phyloP scores from a whole-genome alignment of 108 stramenopile genomes.

The Cyclotella choctawhatcheeana region DNA sequence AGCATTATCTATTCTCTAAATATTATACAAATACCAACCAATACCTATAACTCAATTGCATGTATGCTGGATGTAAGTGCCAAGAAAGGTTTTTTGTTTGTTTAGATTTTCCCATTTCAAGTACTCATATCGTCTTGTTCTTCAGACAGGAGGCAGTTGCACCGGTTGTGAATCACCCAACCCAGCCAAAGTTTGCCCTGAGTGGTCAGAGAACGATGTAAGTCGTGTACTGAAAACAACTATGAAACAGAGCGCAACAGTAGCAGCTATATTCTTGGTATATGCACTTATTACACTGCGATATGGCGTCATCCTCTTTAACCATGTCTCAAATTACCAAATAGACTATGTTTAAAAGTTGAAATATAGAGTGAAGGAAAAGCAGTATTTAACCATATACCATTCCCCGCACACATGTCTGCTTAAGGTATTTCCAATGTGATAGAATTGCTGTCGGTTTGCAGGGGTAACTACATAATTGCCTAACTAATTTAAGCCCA shows the following conservation, averaged over 20 bases:
- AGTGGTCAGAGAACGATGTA: conserved; percentile 76
- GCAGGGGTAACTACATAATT: too few species aligned
- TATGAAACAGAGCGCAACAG: conserved; percentile 72
- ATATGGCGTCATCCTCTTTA: conserved; percentile 67
- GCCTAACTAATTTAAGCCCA: too few species aligned
- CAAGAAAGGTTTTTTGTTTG: neutral
- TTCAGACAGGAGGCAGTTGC: conserved; percentile 47
- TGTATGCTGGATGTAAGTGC: conserved; percentile 4
- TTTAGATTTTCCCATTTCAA: neutral
- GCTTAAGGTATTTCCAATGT: too few species aligned
- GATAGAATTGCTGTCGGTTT: too few species aligned
- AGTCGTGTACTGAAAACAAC: conserved; percentile 67
- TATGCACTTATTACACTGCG: conserved; percentile 72
- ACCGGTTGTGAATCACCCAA: conserved; percentile 53
- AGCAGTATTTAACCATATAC: too few species aligned
- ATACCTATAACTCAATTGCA: conserved; percentile 60
- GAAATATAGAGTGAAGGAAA: too few species aligned
- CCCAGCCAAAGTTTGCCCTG: conserved; percentile 61
- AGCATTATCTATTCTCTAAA: conserved; percentile 62
- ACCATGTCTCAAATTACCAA: conserved; percentile 72
- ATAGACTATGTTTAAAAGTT: conserved; percentile 89
- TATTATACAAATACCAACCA: conserved; percentile 47
- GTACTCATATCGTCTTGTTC: neutral
- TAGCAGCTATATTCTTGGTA: conserved; percentile 76
- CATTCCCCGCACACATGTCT: too few species aligned